These are phyloP conservation scores for Aspergillus carlsbadensis DNA, from an alignment of 495 filamentous ascomycete genomes.

Conservation along the genomic window DNA sequence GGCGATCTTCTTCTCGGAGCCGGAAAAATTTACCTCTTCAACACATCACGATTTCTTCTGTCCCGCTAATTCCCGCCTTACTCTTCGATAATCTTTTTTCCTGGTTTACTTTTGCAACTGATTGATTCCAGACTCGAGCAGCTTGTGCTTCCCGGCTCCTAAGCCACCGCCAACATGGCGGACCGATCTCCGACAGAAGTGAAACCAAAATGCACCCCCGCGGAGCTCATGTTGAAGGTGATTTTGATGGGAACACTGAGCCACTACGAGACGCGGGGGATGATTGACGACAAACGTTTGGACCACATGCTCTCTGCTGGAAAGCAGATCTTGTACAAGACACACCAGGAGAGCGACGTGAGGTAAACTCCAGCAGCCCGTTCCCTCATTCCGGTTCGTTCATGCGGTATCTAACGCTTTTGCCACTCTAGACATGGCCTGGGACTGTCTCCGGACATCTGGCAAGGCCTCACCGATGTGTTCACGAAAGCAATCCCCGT, in stretches of 20 bases:
- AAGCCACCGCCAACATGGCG: conserved; percentile 26
- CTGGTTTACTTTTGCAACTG: not conserved
- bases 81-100: not conserved
- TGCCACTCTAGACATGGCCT: conserved; percentile 35
- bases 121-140: not conserved
- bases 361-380: conserved; percentile 27
- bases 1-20: conserved; percentile 15
- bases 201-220: conserved; percentile 46
- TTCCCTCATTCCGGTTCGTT: not conserved
- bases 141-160: not conserved
- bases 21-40: conserved; percentile 24
- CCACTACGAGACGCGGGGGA: conserved; percentile 51
- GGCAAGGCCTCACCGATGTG: conserved; percentile 64
- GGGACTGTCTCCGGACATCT: conserved; percentile 62
- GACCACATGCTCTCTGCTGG: conserved; percentile 51
- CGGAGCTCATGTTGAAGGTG: conserved; percentile 51
- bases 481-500: conserved; percentile 60
- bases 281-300: conserved; percentile 51
- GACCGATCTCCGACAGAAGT: conserved; percentile 33
- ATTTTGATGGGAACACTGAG: conserved; percentile 47
- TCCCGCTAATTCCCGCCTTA: conserved; percentile 6
- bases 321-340: conserved; percentile 51
- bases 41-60: conserved; percentile 15
- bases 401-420: conserved; percentile 12
- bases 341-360: conserved; percentile 51